Evolutionary conservation across 768 basidiomycete genomes (phyloP), one percentile per base, ranked within the genome.

Genomic region (Hypholoma fasciculare): DNA sequence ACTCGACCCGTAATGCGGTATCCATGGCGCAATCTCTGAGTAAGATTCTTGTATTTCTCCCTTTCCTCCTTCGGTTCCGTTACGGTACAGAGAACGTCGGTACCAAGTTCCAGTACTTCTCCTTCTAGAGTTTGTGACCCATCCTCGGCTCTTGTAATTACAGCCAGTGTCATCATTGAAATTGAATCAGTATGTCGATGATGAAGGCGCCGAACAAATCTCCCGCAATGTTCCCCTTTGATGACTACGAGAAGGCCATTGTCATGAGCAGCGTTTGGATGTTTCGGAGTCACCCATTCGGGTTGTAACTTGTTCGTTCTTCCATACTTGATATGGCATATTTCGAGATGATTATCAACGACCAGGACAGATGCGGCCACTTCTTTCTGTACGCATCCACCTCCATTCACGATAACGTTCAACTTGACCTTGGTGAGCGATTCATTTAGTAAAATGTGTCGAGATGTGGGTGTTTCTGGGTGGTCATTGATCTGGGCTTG

Each of bases 181-280:
- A 42, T 14, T 12, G 40, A 17, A 5, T 42, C 40, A 17, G 13
- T 42, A 17, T 42, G 40, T 42, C 47, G 47, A 34, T 62, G 61
- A 36, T 58, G 19, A 14, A 61, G 23, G 7, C 42, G 49, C 30
- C 49, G 26, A 34, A 46, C 53, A 53, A 39, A 55, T 52, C 51
- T 55, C 1, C 60, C 50, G 17, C 43, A 52, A 52, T 65, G 61
- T 40, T 62, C 56, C 3, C 61, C 58, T 43, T 58, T 46, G n/a
- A 65, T 60, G 12, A 60, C 59, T 4, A 58, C 54, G 3, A 65
- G 49, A 4, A 65, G 51, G 4, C 63, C 61, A 44, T 64, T 64
- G 23, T 62, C 55, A 12, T 43, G 51, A 12, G 37, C 51, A 2
- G 63, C 49, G 38, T 59, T 64, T 14, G 60, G 59, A 39, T 57